Evolutionary conservation across 495 filamentous ascomycete genomes (phyloP).

Genomic region (Aspergillus panamensis): DNA sequence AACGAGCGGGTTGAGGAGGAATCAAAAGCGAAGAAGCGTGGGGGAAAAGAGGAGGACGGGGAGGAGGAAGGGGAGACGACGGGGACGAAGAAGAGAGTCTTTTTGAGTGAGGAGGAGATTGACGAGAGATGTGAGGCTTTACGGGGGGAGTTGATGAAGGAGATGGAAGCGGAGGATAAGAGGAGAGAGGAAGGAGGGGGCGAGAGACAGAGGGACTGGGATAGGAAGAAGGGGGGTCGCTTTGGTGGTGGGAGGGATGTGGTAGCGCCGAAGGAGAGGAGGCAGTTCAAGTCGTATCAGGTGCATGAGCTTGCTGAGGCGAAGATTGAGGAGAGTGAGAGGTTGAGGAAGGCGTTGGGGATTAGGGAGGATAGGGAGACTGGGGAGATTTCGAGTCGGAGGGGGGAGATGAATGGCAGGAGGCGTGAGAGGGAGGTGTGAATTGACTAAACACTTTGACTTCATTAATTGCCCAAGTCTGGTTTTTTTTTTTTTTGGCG

Average conservation of each 20-base stretch:
- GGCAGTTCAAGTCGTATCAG: constrained; percentile 79
- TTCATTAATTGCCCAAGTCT: background rate
- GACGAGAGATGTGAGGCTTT: constrained; percentile 37
- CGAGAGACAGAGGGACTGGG: background rate
- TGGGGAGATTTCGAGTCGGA: constrained; percentile 58
- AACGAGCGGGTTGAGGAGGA: constrained; percentile 47
- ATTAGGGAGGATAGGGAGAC: constrained; percentile 88
- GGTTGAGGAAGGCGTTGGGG: constrained; percentile 80
- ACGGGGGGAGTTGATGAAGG: constrained; percentile 26
- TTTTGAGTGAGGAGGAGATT: constrained; percentile 37
- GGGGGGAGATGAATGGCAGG: constrained; percentile 49
- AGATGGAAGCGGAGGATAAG: constrained; percentile 31
- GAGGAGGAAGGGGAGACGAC: constrained; percentile 59
- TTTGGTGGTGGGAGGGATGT: constrained; percentile 12
- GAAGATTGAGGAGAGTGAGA: constrained; percentile 94
- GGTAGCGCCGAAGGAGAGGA: constrained; percentile 32
- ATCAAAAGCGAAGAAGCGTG: constrained; percentile 7
- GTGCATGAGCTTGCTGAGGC: constrained; percentile 95
- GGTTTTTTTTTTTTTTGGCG: constrained; percentile 14
- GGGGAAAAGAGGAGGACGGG: constrained; percentile 17
- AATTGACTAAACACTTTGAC: constrained; percentile 5
- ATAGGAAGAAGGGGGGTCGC: constrained; percentile 1
- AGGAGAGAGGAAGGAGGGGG: constrained; percentile 3
- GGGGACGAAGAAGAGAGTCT: constrained; percentile 63
- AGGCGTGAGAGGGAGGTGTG: constrained; percentile 35